phyloP scores from a whole-genome alignment of 78 protist genomes.

The Dictyostelium intermedium region DNA sequence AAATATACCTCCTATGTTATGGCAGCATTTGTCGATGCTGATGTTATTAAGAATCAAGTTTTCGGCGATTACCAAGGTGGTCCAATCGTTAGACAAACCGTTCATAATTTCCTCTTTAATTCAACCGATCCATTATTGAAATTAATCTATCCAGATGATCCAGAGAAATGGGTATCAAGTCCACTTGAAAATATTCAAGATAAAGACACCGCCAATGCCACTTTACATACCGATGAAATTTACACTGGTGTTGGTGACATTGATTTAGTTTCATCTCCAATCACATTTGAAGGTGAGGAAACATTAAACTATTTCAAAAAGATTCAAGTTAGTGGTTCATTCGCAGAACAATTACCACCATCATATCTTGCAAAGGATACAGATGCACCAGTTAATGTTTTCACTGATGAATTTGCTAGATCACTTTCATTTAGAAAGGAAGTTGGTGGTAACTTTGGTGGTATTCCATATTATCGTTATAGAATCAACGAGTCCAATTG shows the following conservation, averaged over 20 bases:
- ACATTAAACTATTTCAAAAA: not conserved
- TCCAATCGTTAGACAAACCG: conserved; percentile 11
- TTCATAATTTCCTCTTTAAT: conserved; percentile 21
- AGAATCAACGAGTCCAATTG: not conserved
- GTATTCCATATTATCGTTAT: conserved; percentile 54
- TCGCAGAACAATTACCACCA: conserved; percentile 55
- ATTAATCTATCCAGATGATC: not conserved
- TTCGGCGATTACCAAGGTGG: not conserved
- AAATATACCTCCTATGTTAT: not conserved
- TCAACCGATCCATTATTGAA: conserved; percentile 36
- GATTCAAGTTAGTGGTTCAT: conserved; percentile 15
- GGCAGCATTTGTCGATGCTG: not conserved
- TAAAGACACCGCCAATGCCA: not conserved
- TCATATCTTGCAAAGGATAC: not conserved
- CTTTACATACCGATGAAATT: not conserved
- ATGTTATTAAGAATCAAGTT: not conserved
- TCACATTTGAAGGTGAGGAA: conserved; percentile 21
- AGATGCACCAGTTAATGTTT: not conserved
- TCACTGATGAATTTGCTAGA: conserved; percentile 44
- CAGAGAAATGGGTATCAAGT: not conserved
- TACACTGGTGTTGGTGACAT: conserved; percentile 47
- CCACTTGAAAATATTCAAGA: not conserved
- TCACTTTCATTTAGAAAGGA: conserved; percentile 9
- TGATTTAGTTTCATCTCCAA: conserved; percentile 10
- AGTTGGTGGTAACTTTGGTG: not conserved